These are phyloP conservation scores for Hypericum androsaemum DNA, from an alignment of 345 rosid genomes.

Conservation along the genomic window DNA sequence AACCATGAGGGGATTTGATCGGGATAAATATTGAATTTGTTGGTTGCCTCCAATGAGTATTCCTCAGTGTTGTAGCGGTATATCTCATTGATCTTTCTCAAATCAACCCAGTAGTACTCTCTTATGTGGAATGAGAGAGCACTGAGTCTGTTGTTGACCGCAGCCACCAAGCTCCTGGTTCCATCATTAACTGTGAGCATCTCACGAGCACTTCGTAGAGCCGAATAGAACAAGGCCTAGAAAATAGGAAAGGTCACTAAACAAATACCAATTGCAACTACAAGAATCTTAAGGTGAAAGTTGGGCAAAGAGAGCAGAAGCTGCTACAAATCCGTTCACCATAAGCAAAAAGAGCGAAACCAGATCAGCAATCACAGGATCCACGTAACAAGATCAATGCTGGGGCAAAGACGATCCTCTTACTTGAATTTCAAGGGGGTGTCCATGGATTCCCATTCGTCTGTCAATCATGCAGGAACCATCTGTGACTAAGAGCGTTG, in stretches of 20 bases:
- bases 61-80: constrained; percentile 94
- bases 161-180: constrained; percentile 75
- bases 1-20: constrained; percentile 87
- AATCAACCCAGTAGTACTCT: constrained; percentile 90
- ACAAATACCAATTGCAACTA: constrained; percentile 1
- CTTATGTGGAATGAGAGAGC: constrained; percentile 82
- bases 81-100: constrained; percentile 77
- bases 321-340: too few species aligned
- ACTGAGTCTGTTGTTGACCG: constrained; percentile 72
- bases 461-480: constrained; percentile 98
- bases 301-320: too few species aligned
- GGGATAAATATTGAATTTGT: constrained; percentile 94
- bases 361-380: too few species aligned
- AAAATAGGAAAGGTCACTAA: constrained; percentile 12
- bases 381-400: not conserved
- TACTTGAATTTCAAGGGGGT: constrained; percentile 96
- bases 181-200: constrained; percentile 73
- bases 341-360: too few species aligned
- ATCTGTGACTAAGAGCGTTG: constrained; percentile 82
- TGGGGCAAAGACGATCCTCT: constrained; percentile 5
- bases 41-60: constrained; percentile 72
- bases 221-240: constrained; percentile 84
- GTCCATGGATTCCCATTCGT: constrained; percentile 96
- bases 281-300: not conserved
- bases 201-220: constrained; percentile 83